Conservation (phyloP, 495 filamentous ascomycete species). For the Penicillium canariense region DNA sequence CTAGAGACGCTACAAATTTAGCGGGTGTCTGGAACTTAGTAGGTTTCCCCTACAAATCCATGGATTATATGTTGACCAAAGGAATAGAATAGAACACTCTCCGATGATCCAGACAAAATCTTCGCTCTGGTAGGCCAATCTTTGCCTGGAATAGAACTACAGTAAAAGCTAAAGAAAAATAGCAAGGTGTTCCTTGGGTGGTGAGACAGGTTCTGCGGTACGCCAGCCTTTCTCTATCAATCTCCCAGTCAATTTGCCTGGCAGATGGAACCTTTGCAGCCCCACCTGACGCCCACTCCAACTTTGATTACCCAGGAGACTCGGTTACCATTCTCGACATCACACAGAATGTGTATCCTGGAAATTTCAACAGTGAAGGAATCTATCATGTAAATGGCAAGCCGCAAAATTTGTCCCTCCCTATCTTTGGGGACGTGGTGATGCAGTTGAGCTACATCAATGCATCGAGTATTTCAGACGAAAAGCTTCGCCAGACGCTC, state of each 20-base stretch:
- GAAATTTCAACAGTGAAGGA: constrained; percentile 17
- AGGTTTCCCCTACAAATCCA: background rate
- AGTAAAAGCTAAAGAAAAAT: background rate
- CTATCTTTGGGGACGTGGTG: constrained; percentile 21
- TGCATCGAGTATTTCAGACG: constrained; percentile 3
- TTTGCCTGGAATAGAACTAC: too few species aligned
- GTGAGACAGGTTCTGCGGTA: constrained; percentile 15
- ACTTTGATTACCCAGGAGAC: background rate
- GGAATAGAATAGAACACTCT: constrained; percentile 19
- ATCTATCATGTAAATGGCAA: constrained; percentile 13
- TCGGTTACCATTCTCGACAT: constrained; percentile 12
- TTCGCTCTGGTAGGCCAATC: constrained; percentile 18
- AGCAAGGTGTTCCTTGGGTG: constrained; percentile 25
- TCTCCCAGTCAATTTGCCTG: constrained; percentile 10
- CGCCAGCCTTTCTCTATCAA: constrained; percentile 15
- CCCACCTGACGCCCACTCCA: background rate
- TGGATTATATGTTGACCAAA: background rate
- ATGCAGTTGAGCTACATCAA: constrained; percentile 13
- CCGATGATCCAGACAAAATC: constrained; percentile 20
- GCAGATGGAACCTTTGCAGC: background rate
- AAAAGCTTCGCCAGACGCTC: constrained; percentile 6
- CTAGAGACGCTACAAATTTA: constrained; percentile 7
- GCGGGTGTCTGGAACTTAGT: constrained; percentile 21
- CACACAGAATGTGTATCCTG: constrained; percentile 19
- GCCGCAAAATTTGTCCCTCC: constrained; percentile 8